Conservation (phyloP, 2,329 filamentous ascomycete genomes). For the Xylariaceae sp. region DNA sequence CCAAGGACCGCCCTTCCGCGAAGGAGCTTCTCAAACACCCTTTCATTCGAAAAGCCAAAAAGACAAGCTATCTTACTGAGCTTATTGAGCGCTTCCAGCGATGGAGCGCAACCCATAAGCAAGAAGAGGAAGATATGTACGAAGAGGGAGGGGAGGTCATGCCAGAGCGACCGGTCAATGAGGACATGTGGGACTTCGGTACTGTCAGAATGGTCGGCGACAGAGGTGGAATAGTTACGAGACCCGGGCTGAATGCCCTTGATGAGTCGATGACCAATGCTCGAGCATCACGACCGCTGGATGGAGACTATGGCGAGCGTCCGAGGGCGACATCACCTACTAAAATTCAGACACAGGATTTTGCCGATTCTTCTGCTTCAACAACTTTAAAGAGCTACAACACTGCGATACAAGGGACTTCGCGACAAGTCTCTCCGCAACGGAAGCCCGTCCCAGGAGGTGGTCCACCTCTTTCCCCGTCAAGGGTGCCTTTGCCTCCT, state of each 20-base stretch:
- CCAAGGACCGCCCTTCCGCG: conserved; percentile 80
- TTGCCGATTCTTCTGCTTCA: conserved; percentile 38
- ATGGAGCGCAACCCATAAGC: conserved; percentile 79
- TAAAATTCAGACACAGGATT: conserved; percentile 46
- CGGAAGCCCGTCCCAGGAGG: conserved; percentile 46
- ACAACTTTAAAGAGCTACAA: conserved; percentile 53
- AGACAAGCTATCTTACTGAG: conserved; percentile 94
- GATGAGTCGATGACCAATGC: conserved; percentile 79
- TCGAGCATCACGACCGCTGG: conserved; percentile 53
- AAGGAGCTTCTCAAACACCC: conserved; percentile 84
- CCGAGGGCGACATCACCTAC: conserved; percentile 48
- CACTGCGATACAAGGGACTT: conserved; percentile 42
- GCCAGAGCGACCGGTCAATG: conserved; percentile 57
- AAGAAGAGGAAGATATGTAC: conserved; percentile 62
- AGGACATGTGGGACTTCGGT: conserved; percentile 98
- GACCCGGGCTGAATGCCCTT: conserved; percentile 64
- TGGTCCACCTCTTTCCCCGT: conserved; percentile 44
- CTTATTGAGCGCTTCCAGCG: conserved; percentile 86
- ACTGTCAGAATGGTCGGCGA: conserved; percentile 80
- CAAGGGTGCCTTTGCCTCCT: conserved; percentile 57
- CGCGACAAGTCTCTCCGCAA: conserved; percentile 58
- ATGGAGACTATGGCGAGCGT: conserved; percentile 52
- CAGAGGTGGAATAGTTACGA: conserved; percentile 51
- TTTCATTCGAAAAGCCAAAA: conserved; percentile 87
- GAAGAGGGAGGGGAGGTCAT: conserved; percentile 54